phyloP scores from a whole-genome alignment of 2,329 filamentous ascomycete species.

The Pseudohalonectria lignicola region DNA sequence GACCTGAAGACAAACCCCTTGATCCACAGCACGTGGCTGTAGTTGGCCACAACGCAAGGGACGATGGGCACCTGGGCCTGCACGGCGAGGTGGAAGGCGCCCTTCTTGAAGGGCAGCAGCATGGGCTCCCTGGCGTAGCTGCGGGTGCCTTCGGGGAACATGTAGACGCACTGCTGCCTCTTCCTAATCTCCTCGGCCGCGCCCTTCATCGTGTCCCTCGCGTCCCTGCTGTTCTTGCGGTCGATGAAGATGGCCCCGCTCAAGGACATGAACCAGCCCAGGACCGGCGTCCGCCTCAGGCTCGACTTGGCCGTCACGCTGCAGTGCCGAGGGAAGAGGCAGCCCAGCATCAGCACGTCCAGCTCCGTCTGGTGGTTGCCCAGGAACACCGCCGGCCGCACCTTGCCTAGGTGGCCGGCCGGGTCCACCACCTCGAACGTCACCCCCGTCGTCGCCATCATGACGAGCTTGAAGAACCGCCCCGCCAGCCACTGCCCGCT shows the following conservation, averaged over 20 bases:
- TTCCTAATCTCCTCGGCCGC: slow-evolving; percentile 70
- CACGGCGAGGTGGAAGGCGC: slow-evolving; percentile 90
- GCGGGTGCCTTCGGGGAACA: slow-evolving; percentile 87
- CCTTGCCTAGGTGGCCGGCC: slow-evolving; percentile 40
- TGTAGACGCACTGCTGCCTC: slow-evolving; percentile 67
- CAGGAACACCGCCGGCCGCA: slow-evolving; percentile 79
- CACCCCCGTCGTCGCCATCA: slow-evolving; percentile 66
- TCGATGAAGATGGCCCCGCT: slow-evolving; percentile 93
- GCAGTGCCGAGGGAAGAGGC: slow-evolving; percentile 83
- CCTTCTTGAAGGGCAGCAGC: slow-evolving; percentile 96
- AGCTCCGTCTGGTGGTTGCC: slow-evolving; percentile 96
- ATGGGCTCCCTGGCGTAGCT: slow-evolving; percentile 75
- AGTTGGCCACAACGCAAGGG: slow-evolving; percentile 72
- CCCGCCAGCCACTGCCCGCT: slow-evolving; percentile 79
- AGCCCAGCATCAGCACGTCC: slow-evolving; percentile 83
- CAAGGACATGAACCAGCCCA: slow-evolving; percentile 90
- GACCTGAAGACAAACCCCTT: slow-evolving; percentile 54
- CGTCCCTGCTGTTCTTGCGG: slow-evolving; percentile 71
- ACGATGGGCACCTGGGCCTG: slow-evolving; percentile 91
- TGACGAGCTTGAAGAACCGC: slow-evolving; percentile 68
- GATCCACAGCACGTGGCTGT: slow-evolving; percentile 59
- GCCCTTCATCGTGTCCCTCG: slow-evolving; percentile 73
- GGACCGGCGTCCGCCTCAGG: slow-evolving; percentile 66
- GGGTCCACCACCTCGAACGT: slow-evolving; percentile 65
- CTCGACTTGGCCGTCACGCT: slow-evolving; percentile 87